These are phyloP conservation scores for Nakazawaea laoshanensis DNA, from an alignment of 805 yeast species.

Conservation along the genomic window DNA sequence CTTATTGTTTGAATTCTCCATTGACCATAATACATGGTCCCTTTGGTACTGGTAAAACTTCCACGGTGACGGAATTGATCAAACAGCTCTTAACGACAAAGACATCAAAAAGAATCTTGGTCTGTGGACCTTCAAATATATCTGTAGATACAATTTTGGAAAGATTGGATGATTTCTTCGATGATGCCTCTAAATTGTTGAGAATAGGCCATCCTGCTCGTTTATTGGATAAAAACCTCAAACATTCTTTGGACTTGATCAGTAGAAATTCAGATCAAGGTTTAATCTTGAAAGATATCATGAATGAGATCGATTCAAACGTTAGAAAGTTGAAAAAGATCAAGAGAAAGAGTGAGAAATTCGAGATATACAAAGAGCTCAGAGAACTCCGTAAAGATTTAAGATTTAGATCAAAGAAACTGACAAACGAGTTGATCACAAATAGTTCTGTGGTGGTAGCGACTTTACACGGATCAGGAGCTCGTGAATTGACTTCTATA, in stretches of 20 bases:
- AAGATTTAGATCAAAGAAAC: conserved; percentile 53
- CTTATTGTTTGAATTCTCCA: conserved; percentile 53
- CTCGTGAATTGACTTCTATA: conserved; percentile 45
- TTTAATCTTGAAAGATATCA: conserved; percentile 56
- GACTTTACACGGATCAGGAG: conserved; percentile 85
- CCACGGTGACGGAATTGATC: conserved; percentile 74
- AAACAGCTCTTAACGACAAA: conserved; percentile 46
- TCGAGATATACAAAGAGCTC: conserved; percentile 59
- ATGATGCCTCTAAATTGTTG: conserved; percentile 40
- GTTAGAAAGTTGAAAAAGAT: conserved; percentile 51
- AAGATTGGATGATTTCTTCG: conserved; percentile 41
- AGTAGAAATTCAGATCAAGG: conserved; percentile 52
- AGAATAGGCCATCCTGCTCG: conserved; percentile 95
- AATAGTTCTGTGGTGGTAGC: conserved; percentile 65
- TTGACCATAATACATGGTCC: conserved; percentile 65
- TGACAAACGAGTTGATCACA: conserved; percentile 47
- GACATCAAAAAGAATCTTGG: conserved; percentile 46
- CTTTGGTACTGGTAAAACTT: conserved; percentile 82
- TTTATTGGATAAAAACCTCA: conserved; percentile 47
- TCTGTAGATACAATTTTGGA: conserved; percentile 89
- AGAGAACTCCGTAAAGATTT: conserved; percentile 66
- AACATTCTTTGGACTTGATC: conserved; percentile 71
- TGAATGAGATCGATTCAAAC: conserved; percentile 58
- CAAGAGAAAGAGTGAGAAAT: conserved; percentile 55
- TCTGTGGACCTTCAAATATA: conserved; percentile 92